These are phyloP conservation scores for Fusarium denticulatum DNA, from an alignment of 2,329 filamentous ascomycete genomes.

Conservation along the genomic window DNA sequence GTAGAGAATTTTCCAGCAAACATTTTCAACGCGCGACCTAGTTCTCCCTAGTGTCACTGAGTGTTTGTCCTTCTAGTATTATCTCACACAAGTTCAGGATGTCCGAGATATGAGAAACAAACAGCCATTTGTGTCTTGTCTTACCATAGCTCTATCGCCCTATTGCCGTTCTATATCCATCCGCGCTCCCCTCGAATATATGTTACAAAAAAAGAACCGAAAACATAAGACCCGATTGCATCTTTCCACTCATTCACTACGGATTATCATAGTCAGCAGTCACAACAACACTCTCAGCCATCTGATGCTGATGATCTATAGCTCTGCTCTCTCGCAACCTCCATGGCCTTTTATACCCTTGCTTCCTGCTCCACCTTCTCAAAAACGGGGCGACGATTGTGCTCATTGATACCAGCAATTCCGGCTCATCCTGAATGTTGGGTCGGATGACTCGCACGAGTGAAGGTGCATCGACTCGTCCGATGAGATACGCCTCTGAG, in stretches of 20 bases:
- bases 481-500: background rate
- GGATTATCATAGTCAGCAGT: fast-evolving
- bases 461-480: fast-evolving
- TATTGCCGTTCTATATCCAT: background rate
- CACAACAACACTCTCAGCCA: background rate
- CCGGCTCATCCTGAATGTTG: fast-evolving
- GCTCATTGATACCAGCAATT: fast-evolving
- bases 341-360: fast-evolving
- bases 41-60: too few relatives aligned
- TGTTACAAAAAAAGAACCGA: too few relatives aligned
- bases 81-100: fast-evolving
- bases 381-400: fast-evolving
- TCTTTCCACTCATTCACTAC: fast-evolving
- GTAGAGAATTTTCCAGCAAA: fast-evolving
- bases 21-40: too few relatives aligned
- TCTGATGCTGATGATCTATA: background rate
- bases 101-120: fast-evolving
- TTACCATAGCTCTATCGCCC: fast-evolving
- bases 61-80: too few relatives aligned
- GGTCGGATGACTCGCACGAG: fast-evolving
- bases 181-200: background rate
- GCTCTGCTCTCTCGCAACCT: background rate
- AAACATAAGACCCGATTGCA: background rate
- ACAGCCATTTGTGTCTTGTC: too few relatives aligned
- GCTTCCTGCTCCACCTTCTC: background rate